Conservation (phyloP, 495 filamentous ascomycete genomes). For the Lepraria neglecta region DNA sequence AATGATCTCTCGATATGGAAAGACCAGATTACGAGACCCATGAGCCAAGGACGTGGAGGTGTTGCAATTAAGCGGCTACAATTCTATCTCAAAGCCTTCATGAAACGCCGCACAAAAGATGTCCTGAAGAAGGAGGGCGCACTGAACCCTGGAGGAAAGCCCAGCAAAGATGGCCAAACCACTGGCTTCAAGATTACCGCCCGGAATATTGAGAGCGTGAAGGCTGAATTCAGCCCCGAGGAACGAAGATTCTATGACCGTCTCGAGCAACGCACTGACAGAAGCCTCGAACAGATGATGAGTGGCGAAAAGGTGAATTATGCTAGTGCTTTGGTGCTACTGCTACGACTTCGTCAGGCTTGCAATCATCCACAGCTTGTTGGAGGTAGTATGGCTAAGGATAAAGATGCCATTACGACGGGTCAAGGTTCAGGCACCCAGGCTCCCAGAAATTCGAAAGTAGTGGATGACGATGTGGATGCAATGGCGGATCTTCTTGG, state of each 20-base stretch:
- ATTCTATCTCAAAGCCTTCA: conserved; percentile 77
- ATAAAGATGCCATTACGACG: conserved; percentile 73
- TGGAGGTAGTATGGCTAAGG: conserved; percentile 73
- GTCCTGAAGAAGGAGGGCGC: conserved; percentile 79
- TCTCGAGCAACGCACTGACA: conserved; percentile 76
- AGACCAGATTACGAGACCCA: conserved; percentile 74
- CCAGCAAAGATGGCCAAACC: conserved; percentile 39
- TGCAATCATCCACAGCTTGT: conserved; percentile 91
- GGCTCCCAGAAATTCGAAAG: conserved; percentile 42
- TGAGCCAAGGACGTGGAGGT: conserved; percentile 78
- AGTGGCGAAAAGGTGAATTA: conserved; percentile 64
- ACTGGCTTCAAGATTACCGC: conserved; percentile 78
- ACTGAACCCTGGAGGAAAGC: conserved; percentile 61
- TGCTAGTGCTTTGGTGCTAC: conserved; percentile 76
- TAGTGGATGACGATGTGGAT: conserved; percentile 59
- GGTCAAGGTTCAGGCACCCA: conserved; percentile 44
- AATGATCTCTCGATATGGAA: conserved; percentile 78
- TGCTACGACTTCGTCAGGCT: conserved; percentile 81
- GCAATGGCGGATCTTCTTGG: conserved; percentile 79
- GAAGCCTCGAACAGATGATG: conserved; percentile 84
- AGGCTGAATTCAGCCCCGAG: conserved; percentile 68
- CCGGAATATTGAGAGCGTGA: conserved; percentile 75
- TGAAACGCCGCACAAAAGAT: conserved; percentile 95
- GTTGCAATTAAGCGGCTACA: conserved; percentile 86
- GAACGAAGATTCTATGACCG: conserved; percentile 82